These are phyloP conservation scores for Cornus kousa DNA, from an alignment of 148 eudicot species.

Conservation along the genomic window DNA sequence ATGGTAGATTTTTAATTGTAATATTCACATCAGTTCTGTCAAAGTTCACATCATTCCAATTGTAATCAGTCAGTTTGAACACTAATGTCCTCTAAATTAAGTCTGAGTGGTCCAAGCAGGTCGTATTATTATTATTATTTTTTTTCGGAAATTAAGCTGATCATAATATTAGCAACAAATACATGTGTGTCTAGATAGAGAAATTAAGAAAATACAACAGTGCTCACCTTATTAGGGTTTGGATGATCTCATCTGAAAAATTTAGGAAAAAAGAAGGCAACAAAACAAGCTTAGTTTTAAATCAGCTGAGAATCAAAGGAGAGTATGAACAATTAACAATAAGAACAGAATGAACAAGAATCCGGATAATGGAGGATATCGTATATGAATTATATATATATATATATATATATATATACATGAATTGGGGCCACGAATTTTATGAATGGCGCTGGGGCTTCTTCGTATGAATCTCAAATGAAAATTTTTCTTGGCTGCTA, in stretches of 20 bases:
- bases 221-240: conserved; percentile 3
- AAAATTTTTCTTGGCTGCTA: conserved; percentile 22
- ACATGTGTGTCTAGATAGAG: background rate
- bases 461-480: background rate
- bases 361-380: background rate
- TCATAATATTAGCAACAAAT: background rate
- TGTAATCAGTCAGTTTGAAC: background rate
- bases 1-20: background rate
- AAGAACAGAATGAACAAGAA: background rate
- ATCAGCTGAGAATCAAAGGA: background rate
- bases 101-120: background rate
- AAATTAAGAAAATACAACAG: background rate
- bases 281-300: background rate
- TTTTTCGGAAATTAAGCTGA: background rate
- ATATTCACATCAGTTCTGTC: background rate
- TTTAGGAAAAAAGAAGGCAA: background rate
- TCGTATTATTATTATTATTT: too few relatives aligned
- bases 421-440: conserved; percentile 33
- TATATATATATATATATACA: background rate
- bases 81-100: background rate
- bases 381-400: background rate
- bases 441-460: conserved; percentile 31
- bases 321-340: background rate
- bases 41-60: background rate
- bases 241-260: background rate